These are phyloP conservation scores for Penstemon davidsonii DNA, from an alignment of 257 asterid species.

Conservation along the genomic window DNA sequence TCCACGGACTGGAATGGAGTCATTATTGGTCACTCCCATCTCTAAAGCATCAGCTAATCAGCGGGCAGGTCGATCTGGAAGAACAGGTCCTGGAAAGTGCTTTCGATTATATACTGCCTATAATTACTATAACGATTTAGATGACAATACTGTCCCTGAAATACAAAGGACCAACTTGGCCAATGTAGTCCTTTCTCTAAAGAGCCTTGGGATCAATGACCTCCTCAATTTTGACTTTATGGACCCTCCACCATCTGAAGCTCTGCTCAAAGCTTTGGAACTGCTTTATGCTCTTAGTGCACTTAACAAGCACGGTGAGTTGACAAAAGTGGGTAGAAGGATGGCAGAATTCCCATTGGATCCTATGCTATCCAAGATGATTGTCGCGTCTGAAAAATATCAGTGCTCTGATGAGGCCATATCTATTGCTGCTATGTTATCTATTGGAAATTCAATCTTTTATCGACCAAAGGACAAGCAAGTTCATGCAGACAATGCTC, in stretches of 20 bases:
- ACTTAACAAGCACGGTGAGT: conserved; percentile 79
- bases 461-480: conserved; percentile 92
- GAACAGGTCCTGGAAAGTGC: conserved; percentile 96
- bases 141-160: conserved; percentile 88
- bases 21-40: conserved; percentile 70
- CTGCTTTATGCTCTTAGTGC: conserved; percentile 80
- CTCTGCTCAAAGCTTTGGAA: conserved; percentile 84
- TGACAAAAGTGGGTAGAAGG: conserved; percentile 82
- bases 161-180: conserved; percentile 91
- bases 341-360: conserved; percentile 96
- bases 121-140: conserved; percentile 67
- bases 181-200: conserved; percentile 79
- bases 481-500: conserved; percentile 90
- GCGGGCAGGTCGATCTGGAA: conserved; percentile 96
- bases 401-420: conserved; percentile 80
- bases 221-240: conserved; percentile 82
- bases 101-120: conserved; percentile 77
- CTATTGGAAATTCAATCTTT: conserved; percentile 84
- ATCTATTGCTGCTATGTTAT: conserved; percentile 88
- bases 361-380: conserved; percentile 93
- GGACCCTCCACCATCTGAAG: conserved; percentile 98
- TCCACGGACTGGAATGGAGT: conserved; percentile 91
- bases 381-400: conserved; percentile 80
- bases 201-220: conserved; percentile 91
- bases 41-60: conserved; percentile 95